phyloP scores from a whole-genome alignment of 768 basidiomycete genomes.

The Leccinum obscurum region DNA sequence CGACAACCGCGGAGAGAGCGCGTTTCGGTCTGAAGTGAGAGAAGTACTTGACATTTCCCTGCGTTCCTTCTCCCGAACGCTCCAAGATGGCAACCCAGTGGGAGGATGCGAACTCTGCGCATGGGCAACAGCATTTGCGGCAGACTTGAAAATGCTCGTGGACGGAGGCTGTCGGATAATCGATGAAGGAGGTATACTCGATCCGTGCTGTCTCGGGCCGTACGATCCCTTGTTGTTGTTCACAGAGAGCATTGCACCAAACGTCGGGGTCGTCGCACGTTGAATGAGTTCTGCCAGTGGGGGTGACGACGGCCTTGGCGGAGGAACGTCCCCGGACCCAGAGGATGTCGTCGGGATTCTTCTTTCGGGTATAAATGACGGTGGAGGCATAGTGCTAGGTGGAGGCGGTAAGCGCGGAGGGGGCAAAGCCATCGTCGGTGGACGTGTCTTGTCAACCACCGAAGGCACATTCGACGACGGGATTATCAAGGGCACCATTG shows the following conservation, averaged over 20 bases:
- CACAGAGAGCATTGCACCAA: constrained; percentile 61
- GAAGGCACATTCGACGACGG: constrained; percentile 56
- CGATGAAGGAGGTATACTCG: constrained; percentile 72
- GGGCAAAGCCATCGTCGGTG: constrained; percentile 82
- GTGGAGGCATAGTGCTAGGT: constrained; percentile 69
- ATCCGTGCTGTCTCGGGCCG: constrained; percentile 61
- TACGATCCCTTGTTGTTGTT: constrained; percentile 51
- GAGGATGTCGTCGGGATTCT: constrained; percentile 46
- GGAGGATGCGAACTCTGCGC: constrained; percentile 46
- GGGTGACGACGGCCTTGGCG: constrained; percentile 88
- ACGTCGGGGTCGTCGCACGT: constrained; percentile 85
- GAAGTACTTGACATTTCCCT: constrained; percentile 68
- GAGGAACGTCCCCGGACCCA: constrained; percentile 59
- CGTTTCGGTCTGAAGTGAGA: constrained; percentile 65
- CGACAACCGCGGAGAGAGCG: constrained; percentile 74
- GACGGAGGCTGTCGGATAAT: constrained; percentile 70
- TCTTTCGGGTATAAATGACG: constrained; percentile 72
- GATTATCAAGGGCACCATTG: constrained; percentile 41
- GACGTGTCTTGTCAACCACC: constrained; percentile 72
- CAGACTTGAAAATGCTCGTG: constrained; percentile 81
- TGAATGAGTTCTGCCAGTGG: constrained; percentile 91
- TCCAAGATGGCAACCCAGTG: constrained; percentile 48
- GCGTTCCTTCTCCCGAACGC: constrained; percentile 51
- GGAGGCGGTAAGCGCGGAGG: constrained; percentile 78
- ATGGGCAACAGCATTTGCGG: constrained; percentile 57